Evolutionary conservation across 768 basidiomycete genomes (phyloP).

Genomic region (Austroboletus eburneus): DNA sequence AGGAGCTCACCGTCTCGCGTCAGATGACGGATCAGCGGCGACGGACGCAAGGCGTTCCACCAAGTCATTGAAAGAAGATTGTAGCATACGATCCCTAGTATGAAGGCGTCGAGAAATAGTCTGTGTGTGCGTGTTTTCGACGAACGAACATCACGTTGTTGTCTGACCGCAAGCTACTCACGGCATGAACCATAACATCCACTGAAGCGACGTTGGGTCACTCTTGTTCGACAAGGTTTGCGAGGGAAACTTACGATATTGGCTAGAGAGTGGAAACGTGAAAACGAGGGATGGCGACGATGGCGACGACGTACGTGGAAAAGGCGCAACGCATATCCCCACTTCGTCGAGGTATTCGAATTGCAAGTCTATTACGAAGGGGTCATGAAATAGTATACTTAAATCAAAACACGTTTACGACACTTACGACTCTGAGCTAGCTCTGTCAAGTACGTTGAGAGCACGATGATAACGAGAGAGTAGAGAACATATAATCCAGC

Average conservation of each 20-base stretch:
- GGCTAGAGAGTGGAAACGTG: constrained; percentile 3
- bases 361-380: neutral
- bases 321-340: constrained; percentile 8
- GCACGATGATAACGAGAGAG: neutral
- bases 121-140: constrained; percentile 2
- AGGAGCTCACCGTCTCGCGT: constrained; percentile 10
- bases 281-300: neutral
- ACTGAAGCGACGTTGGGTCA: neutral
- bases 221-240: neutral
- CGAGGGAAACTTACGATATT: constrained; percentile 4
- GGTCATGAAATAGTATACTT: no score
- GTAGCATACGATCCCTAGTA: neutral
- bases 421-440: no score
- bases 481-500: constrained; percentile 12
- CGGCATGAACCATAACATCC: neutral
- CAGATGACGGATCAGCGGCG: neutral
- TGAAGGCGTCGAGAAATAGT: neutral
- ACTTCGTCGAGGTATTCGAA: constrained; percentile 8
- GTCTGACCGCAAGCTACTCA: neutral
- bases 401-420: neutral
- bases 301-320: constrained; percentile 13
- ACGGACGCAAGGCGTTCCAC: neutral
- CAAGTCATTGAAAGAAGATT: neutral
- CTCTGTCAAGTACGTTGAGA: neutral
- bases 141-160: neutral